Conservation (phyloP, 345 rosid species). For the Balakata baccata region DNA sequence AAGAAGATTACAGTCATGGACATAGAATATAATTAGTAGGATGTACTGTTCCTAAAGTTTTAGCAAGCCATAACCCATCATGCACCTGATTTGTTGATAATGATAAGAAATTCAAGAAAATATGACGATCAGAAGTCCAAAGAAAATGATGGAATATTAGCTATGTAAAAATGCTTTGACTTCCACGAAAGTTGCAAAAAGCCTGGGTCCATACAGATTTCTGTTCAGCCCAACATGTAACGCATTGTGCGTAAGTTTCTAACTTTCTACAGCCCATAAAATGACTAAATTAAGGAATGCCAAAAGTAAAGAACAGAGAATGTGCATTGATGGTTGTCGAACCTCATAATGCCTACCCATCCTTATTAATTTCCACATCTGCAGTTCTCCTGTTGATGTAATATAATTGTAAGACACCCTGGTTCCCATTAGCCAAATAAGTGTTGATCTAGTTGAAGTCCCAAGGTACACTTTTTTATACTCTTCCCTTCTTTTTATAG, state of each 20-base stretch:
- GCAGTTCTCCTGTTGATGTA: neutral
- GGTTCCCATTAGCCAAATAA: neutral
- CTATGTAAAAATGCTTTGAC: neutral
- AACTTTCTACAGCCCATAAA: neutral
- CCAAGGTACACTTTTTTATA: neutral
- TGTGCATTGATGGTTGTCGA: neutral
- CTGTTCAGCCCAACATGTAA: neutral
- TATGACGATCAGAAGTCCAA: neutral
- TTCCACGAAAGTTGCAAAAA: neutral
- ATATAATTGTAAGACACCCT: neutral
- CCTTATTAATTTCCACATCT: neutral
- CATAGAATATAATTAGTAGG: neutral
- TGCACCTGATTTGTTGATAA: neutral
- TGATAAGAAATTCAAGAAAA: neutral
- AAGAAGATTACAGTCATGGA: slow-evolving; percentile 2
- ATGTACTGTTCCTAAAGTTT: neutral
- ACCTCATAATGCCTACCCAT: neutral
- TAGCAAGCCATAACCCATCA: neutral
- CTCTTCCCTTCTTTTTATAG: neutral
- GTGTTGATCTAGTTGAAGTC: neutral
- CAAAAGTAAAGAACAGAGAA: neutral
- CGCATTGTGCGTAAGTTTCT: neutral
- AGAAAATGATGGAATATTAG: neutral
- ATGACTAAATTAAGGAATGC: neutral
- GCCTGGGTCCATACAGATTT: neutral